Evolutionary conservation across 2,329 filamentous ascomycete species (phyloP).

Genomic region (Beauveria bassiana): DNA sequence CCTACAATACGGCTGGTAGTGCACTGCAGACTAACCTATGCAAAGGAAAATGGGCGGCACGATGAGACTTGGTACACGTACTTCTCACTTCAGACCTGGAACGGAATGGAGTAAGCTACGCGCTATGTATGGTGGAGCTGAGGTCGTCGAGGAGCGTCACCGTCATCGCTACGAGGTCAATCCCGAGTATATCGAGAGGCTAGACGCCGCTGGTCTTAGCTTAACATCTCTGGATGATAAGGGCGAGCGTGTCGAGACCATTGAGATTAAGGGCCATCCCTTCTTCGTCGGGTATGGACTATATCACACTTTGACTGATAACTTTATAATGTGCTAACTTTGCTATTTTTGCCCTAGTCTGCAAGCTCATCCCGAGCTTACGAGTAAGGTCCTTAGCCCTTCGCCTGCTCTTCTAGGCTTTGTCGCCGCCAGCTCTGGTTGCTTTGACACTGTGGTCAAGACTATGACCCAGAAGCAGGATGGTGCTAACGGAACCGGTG

Average conservation of each 20-base stretch:
- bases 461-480: conserved; percentile 10
- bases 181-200: conserved; percentile 61
- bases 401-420: conserved; percentile 59
- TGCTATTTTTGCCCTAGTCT: conserved; percentile 36
- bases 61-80: conserved; percentile 73
- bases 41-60: conserved; percentile 61
- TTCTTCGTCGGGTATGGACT: conserved; percentile 54
- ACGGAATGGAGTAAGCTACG: conserved; percentile 75
- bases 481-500: conserved; percentile 8
- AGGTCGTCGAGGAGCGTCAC: conserved; percentile 63
- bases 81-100: conserved; percentile 65
- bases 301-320: no score
- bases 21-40: no score
- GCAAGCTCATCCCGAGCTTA: conserved; percentile 85
- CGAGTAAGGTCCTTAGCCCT: conserved; percentile 65
- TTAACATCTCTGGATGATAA: conserved; percentile 76
- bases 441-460: conserved; percentile 39
- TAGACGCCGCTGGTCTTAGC: conserved; percentile 61
- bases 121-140: conserved; percentile 57
- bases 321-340: no score
- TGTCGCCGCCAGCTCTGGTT: conserved; percentile 50
- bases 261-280: conserved; percentile 76
- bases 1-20: no score
- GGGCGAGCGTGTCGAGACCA: conserved; percentile 72
- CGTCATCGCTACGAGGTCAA: conserved; percentile 90